Evolutionary conservation across 495 filamentous ascomycete genomes (phyloP), one percentile per base, ranked within the genome.

Genomic region (Talaromyces proteolyticus): DNA sequence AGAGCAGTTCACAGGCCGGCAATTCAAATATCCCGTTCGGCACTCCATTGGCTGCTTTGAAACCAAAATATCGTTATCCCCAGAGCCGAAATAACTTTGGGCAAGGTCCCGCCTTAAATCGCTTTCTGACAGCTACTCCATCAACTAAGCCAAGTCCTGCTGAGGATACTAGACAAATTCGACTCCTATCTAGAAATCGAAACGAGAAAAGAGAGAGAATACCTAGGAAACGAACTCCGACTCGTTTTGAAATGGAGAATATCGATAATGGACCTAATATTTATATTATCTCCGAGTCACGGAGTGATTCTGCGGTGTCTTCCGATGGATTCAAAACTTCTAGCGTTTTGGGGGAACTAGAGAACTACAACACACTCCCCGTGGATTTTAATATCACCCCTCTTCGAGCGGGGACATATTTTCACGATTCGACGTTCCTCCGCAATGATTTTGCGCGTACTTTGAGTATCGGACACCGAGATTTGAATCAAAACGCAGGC

Each of bases 401-500:
- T 21, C 66, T 95, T 20, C 73, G 70, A 40, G 49, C 64, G 10
- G 88, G 85, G 0, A 84, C 83, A 1, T 93, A 76, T 63, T 93
- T 94, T 56, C 88, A 91, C 56, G 71, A 84, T 55, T 76, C 66
- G 43, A 91, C 89, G 10, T 76, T 94, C 44, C 73, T 95, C 44
- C 84, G 81, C 56, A 88, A 86, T 0, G 75, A 78, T 19, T 74
- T 95, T 44, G 58, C 59, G 34, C 75, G 69, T 44, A 81, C 74
- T 10, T 62, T 81, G 8, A 66, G 72, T 20, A 21, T 67, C 24
- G 19, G 41, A 29, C 52, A 52, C 20, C 58, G 56, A 21, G 56
- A 70, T 47, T 39, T 74, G 42, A 68, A 74, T 51, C 50, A 50
- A 40, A 54, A 55, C 47, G 58, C 55, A 36, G 64, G 67, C 24